phyloP scores from a whole-genome alignment of 208 protist genomes.

The Crithidia fasciculata region DNA sequence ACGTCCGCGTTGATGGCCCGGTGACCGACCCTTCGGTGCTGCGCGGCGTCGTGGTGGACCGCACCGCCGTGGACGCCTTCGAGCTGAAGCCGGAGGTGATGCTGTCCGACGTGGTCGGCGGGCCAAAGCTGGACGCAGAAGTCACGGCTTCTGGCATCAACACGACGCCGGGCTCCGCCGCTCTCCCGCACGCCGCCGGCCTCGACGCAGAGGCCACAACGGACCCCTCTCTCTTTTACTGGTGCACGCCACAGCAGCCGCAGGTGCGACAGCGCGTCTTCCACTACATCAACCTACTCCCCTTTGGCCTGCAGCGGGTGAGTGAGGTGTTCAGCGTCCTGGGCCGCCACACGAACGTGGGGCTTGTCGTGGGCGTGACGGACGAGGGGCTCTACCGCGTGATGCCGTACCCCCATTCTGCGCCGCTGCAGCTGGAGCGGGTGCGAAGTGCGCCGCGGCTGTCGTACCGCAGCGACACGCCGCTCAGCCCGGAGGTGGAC shows the following conservation, averaged over 20 bases:
- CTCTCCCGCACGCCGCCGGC: not conserved
- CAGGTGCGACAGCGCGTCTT: conserved; percentile 51
- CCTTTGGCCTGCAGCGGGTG: conserved; percentile 54
- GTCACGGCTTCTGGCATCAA: not conserved
- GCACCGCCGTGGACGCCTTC: conserved; percentile 13
- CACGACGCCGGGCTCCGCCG: not conserved
- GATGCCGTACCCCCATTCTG: conserved; percentile 32
- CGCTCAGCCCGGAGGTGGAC: conserved; percentile 8
- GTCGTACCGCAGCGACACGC: conserved; percentile 19
- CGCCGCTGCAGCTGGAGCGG: conserved; percentile 23
- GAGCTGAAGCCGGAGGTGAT: conserved; percentile 8
- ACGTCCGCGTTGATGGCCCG: conserved; percentile 14
- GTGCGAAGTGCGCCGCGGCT: conserved; percentile 15
- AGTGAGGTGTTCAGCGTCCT: conserved; percentile 55
- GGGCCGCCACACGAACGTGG: conserved; percentile 66
- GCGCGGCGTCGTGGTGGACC: conserved; percentile 5
- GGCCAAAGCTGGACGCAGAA: conserved; percentile 3
- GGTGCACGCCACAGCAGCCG: conserved; percentile 40
- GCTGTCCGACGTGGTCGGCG: conserved; percentile 2
- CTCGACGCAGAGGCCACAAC: conserved; percentile 27
- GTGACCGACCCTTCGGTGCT: conserved; percentile 3
- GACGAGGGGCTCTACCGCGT: conserved; percentile 45
- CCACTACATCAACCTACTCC: conserved; percentile 65
- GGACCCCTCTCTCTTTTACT: conserved; percentile 31
- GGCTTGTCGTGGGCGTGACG: conserved; percentile 49